phyloP scores from a whole-genome alignment of 805 yeast species.

The Saccharomycopsis sp. region DNA sequence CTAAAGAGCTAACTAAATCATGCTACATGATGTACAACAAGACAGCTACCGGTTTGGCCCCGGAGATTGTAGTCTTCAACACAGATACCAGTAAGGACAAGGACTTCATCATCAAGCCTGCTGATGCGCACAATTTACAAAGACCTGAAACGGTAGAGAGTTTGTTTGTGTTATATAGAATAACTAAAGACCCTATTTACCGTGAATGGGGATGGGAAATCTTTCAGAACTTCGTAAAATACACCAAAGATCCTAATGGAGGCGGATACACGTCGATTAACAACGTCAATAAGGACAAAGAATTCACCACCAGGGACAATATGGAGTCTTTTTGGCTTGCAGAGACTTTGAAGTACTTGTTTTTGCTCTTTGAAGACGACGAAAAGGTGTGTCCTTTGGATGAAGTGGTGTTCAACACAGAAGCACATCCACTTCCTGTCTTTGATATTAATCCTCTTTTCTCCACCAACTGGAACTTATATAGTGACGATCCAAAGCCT shows the following conservation, averaged over 20 bases:
- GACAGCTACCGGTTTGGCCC: constrained; percentile 70
- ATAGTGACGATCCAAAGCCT: constrained; percentile 18
- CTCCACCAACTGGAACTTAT: constrained; percentile 53
- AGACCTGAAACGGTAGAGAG: constrained; percentile 94
- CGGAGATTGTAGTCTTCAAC: constrained; percentile 86
- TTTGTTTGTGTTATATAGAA: constrained; percentile 67
- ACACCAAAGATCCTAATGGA: constrained; percentile 43
- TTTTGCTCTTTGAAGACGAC: constrained; percentile 69
- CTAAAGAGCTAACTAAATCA: constrained; percentile 66
- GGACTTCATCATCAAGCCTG: constrained; percentile 64
- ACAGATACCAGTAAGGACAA: constrained; percentile 31
- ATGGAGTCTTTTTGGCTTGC: constrained; percentile 93
- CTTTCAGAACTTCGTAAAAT: constrained; percentile 59
- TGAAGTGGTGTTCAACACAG: constrained; percentile 78
- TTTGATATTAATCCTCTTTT: constrained; percentile 46
- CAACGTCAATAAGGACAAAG: constrained; percentile 54
- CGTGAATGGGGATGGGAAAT: constrained; percentile 89
- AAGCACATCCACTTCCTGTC: constrained; percentile 89
- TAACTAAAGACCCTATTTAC: constrained; percentile 75
- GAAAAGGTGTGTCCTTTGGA: constrained; percentile 56
- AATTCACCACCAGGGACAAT: constrained; percentile 48
- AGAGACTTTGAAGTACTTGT: constrained; percentile 83
- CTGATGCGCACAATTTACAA: constrained; percentile 79
- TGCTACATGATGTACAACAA: constrained; percentile 82
- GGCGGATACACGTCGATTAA: constrained; percentile 57